Base-by-base conservation (phyloP, 345 rosid genomes). In the Populus ilicifolia region DNA sequence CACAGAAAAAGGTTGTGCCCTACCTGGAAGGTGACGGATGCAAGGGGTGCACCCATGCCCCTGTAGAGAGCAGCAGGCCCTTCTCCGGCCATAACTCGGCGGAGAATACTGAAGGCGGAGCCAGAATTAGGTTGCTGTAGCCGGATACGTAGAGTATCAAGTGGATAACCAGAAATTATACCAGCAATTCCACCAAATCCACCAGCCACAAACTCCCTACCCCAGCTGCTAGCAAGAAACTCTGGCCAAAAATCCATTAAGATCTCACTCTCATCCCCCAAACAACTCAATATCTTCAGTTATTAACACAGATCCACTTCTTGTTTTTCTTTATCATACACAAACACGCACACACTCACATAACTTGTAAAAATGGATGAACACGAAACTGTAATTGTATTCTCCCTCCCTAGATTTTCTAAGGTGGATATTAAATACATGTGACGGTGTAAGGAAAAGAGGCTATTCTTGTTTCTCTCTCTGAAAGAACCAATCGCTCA, bases 171-270 rank as follows among this genome's bases (percentile, higher is more conserved):
- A 5, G 97, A 87, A 78, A 96, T 39, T 11, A 96, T 88, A 2
- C 99, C 98, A n/a, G 99, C 98, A 21, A 88, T 83, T 79, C 99
- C 99, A 30, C 99, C 98, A 70, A 89, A 88, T 5, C 98, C 99
- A 43, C 98, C 98, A 12, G 95, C 99, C 62, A 93, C 93, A 84
- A 92, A 92, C 74, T 96, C 98, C 75, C 75, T 85, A 2, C 97
- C 98, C 91, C 91, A 91, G 73, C 93, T 92, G 76, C 71, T 88
- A 18, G 98, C 97, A 72, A 96, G 85, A 85, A 92, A 96, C 84
- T 93, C 94, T 12, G 97, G 99, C 98, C 96, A 92, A 78, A 91
- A 93, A 80, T 93, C 97, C 99, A 93, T 93, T 27, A 10, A 59
- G 41, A 10, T 67, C 81, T 64, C 38, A 29, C 69, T 76, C 75